These are phyloP conservation scores for Colletotrichum acutatum DNA, from an alignment of 2,329 filamentous ascomycete genomes.

Conservation along the genomic window DNA sequence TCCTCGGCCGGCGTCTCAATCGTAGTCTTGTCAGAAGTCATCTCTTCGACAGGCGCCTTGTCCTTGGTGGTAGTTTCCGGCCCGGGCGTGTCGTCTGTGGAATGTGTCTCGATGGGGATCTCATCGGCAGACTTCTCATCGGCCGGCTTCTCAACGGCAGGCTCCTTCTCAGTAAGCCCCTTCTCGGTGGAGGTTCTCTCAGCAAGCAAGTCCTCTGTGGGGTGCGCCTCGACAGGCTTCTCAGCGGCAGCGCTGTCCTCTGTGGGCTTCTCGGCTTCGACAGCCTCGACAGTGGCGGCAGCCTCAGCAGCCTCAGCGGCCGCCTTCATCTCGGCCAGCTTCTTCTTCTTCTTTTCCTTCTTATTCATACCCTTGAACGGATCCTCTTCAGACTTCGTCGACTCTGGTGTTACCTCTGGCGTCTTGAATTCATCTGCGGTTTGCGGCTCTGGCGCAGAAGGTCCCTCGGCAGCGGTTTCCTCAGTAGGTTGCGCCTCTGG, in stretches of 20 bases:
- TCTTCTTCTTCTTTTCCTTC: constrained; percentile 32
- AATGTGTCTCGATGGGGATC: not conserved
- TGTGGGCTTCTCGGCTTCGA: not conserved
- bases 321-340: constrained; percentile 9
- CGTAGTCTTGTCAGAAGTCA: not conserved
- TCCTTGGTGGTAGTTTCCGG: not conserved
- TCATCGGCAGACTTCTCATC: not conserved
- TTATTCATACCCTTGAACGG: not conserved
- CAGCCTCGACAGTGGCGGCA: not conserved
- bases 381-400: not conserved
- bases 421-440: not conserved
- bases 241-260: not conserved
- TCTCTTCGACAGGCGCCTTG: not conserved
- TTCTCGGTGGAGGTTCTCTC: not conserved
- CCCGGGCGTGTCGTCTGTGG: too few species aligned
- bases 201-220: not conserved
- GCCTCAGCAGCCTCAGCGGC: not conserved
- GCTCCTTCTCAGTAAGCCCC: not conserved
- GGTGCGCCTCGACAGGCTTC: not conserved
- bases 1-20: not conserved
- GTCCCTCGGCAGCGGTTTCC: not conserved
- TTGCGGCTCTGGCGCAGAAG: not conserved
- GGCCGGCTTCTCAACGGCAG: not conserved
- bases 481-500: not conserved
- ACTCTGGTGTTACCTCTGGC: not conserved